Evolutionary conservation across 345 rosid genomes (phyloP), one percentile per base, ranked within the genome.

Genomic region (Cardiospermum halicacabum): DNA sequence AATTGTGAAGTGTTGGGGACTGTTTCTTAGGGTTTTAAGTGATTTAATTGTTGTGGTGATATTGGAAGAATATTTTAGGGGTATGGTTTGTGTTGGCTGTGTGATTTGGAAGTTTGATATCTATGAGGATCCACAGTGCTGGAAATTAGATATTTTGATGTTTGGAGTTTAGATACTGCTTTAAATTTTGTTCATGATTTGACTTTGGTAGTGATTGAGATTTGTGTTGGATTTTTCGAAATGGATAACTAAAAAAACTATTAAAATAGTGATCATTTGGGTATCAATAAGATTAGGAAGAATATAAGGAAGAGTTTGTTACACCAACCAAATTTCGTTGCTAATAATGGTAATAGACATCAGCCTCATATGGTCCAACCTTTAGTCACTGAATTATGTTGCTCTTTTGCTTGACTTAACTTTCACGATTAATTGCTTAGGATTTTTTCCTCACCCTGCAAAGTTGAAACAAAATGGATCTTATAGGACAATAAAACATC

Each of bases 161-260:
- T 43, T 66, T 22, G 43, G 40, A 40, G n/a, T n/a, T n/a, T n/a
- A n/a, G n/a, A n/a, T 47, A 31, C 55, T 26, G 13, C 11, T 43
- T 54, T 61, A 42, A 64, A 68, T 56, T 25, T 40, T 55, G 58
- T 65, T 15, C 13, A 49, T 73, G 66, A 36, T 54, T 65, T 59
- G 69, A 32, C 24, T 16, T 39, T 31, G 19, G 59, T 42, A 30
- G 25, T 47, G 25, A 53, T 59, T n/a, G 47, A 54, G 34, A 54
- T 19, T 67, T 31, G 65, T 25, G 30, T 56, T 64, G 22, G n/a
- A 26, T 47, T 27, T 49, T 53, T 22, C 12, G 30, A 67, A 53
- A 92, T 89, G 98, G 93, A 92, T 83, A 85, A 81, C 66, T 85
- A 88, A 0, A 87, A 85, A 75, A 89, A 82, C 69, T 66, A 83